Evolutionary conservation across 2,329 filamentous ascomycete genomes (phyloP), one percentile per base, ranked within the genome.

Genomic region (Apiospora aurea): DNA sequence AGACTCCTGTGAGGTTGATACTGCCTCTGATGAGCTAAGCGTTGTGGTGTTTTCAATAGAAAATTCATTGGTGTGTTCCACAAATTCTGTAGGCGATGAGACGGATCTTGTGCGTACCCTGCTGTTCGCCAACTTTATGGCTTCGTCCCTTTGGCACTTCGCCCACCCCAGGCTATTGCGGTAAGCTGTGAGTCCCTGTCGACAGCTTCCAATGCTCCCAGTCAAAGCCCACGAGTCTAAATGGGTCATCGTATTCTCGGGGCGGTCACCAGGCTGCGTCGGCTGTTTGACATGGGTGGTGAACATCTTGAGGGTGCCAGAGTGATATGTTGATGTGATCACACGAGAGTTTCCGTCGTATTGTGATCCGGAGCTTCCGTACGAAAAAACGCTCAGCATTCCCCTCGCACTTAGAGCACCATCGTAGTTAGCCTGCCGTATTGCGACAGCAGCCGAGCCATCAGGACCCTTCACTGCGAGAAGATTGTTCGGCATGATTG

Each of bases 401-500:
- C 24, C 69, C n/a, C 61, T 61, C 34, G 70, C 49, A 13, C 70
- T 47, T 18, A 74, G 70, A n/a, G 70, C 70, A n/a, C 67, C 70
- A 26, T 73, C 69, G 49, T 78, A 74, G 71, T 74, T 77, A 71
- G 77, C 77, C 71, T 77, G 74, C 73, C 75, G 77, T 73, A 71
- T 72, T 73, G 76, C 76, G 2, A 79, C 76, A 16, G 68, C 67
- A 4, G 24, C 8, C 1, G 70, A 49, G 18, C 75, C 72, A 51
- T 72, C 66, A 72, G n/a, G 8, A 13, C 47, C 47, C 4, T 49
- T 49, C 8, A 51, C 8, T 24, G n/a, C 8, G 4, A 24, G 34
- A 46, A 73, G 74, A 46, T 72, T 71, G 44, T 78, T 80, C n/a
- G 76, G 77, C 47, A 72, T 64, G 21, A 76, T 67, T 49, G 2